These are phyloP conservation scores for Russula griseocarnosa DNA, from an alignment of 768 basidiomycete species.

Conservation along the genomic window DNA sequence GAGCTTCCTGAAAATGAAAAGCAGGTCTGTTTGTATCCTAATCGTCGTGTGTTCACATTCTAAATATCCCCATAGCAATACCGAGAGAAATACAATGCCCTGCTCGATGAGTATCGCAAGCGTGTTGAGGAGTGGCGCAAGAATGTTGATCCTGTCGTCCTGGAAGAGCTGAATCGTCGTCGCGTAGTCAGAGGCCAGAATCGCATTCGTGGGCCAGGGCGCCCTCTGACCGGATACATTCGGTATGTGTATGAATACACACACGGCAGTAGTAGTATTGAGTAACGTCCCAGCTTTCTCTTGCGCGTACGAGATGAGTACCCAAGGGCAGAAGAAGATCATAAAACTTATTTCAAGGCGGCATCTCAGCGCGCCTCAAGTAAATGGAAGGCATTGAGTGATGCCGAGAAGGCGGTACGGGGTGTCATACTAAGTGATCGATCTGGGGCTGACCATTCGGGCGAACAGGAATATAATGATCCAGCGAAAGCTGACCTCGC, in stretches of 20 bases:
- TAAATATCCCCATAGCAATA: conserved; percentile 8
- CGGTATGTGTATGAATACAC: conserved; percentile 9
- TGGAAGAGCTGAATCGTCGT: conserved; percentile 23
- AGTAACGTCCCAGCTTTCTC: background rate
- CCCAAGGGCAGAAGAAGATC: background rate
- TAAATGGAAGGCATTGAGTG: conserved; percentile 20
- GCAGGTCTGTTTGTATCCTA: conserved; percentile 17
- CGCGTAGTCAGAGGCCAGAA: background rate
- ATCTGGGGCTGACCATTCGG: background rate
- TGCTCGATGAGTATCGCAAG: background rate
- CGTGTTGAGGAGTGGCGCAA: conserved; percentile 17
- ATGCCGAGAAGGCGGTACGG: conserved; percentile 29
- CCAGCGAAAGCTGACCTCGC: background rate
- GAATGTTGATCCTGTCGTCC: conserved; percentile 3
- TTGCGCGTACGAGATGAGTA: background rate
- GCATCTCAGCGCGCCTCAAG: background rate
- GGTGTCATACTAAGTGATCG: background rate
- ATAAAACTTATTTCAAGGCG: background rate
- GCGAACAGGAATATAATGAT: conserved; percentile 13
- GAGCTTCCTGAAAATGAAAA: conserved; percentile 21
- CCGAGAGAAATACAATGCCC: background rate
- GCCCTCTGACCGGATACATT: background rate
- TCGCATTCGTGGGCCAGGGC: background rate
- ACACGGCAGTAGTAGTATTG: background rate
- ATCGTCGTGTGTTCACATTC: background rate